phyloP scores from a whole-genome alignment of 805 yeast species.

The Schwanniomyces pseudopolymorphus region DNA sequence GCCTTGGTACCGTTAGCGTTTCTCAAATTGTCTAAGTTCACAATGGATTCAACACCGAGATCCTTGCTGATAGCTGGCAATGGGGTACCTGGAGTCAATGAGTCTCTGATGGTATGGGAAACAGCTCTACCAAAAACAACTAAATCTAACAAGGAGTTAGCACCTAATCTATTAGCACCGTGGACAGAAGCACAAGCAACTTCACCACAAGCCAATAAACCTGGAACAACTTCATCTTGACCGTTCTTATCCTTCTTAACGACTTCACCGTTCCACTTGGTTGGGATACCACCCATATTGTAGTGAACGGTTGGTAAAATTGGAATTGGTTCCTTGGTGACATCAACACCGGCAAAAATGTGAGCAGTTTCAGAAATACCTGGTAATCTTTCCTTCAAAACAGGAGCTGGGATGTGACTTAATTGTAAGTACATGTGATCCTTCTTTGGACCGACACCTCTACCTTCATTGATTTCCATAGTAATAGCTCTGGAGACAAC shows the following conservation, averaged over 20 bases:
- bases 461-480: constrained; percentile 96
- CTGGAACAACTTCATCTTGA: constrained; percentile 87
- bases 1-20: constrained; percentile 77
- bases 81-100: constrained; percentile 85
- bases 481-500: constrained; percentile 98
- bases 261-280: constrained; percentile 96
- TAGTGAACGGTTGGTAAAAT: constrained; percentile 97
- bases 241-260: constrained; percentile 81
- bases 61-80: constrained; percentile 80
- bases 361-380: constrained; percentile 99
- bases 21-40: constrained; percentile 85
- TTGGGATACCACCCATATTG: constrained; percentile 99
- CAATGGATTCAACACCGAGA: constrained; percentile 85
- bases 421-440: constrained; percentile 96
- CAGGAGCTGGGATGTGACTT: constrained; percentile 89
- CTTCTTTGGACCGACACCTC: constrained; percentile 96
- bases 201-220: constrained; percentile 97
- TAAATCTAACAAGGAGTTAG: constrained; percentile 92
- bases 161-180: constrained; percentile 99
- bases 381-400: constrained; percentile 92
- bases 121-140: constrained; percentile 99
- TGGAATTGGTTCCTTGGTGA: constrained; percentile 98
- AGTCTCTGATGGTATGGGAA: constrained; percentile 83
- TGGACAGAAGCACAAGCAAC: constrained; percentile 99
- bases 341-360: constrained; percentile 98